A percentile compares a stretch with the other conserved stretches of the same genome.
phyloP scores from a whole-genome alignment of 208 protist species.

The Wallacemonas rigidus region DNA sequence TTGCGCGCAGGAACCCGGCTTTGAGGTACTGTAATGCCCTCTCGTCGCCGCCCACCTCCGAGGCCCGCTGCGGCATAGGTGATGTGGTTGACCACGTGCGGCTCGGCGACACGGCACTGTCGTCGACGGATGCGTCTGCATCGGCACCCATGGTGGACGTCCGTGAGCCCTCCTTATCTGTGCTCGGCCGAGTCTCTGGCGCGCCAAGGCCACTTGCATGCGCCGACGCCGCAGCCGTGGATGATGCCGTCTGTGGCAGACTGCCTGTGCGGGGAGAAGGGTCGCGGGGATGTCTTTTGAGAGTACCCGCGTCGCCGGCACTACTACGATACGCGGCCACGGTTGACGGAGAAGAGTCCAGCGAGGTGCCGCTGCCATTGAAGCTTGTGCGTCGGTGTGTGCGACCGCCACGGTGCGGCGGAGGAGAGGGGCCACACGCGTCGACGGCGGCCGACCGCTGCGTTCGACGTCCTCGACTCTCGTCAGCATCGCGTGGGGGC shows the following conservation, averaged over 20 bases:
- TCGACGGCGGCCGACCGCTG: no score
- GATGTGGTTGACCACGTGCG: not conserved
- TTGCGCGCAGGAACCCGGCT: conserved; percentile 3
- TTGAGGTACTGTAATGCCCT: not conserved
- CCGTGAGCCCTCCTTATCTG: no score
- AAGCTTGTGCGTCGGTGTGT: conserved; percentile 3
- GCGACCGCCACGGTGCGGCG: not conserved
- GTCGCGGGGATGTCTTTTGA: not conserved
- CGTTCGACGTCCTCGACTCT: no score
- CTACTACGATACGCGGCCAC: conserved; percentile 11
- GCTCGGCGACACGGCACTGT: conserved; percentile 1
- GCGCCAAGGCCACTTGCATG: no score
- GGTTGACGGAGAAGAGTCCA: conserved; percentile 5
- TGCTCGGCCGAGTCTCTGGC: no score
- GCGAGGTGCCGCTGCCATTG: not conserved
- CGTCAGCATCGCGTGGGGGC: not conserved
- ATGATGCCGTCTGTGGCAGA: not conserved
- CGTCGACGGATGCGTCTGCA: not conserved
- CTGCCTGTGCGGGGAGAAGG: not conserved
- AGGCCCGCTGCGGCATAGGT: not conserved
- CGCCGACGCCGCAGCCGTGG: not conserved
- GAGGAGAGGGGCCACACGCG: no score
- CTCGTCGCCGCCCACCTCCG: not conserved
- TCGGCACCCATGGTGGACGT: not conserved
- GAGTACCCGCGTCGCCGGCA: not conserved